Evolutionary conservation across 495 filamentous ascomycete genomes (phyloP), one percentile per base, ranked within the genome.

Genomic region (Friedmanniomyces simplex): DNA sequence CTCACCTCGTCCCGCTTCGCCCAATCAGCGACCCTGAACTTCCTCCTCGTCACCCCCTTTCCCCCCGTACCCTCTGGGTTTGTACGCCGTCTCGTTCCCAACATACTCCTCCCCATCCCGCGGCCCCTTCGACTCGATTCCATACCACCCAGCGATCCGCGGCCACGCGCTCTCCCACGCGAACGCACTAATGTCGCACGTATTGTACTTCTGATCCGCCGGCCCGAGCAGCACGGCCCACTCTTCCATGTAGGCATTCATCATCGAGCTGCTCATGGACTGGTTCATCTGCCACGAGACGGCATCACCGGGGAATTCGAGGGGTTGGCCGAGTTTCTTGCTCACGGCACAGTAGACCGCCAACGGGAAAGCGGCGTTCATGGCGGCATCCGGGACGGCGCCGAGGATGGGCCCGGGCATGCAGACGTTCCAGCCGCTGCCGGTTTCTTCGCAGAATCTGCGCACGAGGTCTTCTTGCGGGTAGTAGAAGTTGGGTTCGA

Each of bases 401-500:
- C 77, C 76, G 50, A 75, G 54, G 63, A 81, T 77, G 61, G 71
- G 74, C 3, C 67, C 71, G 10, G 76, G 77, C 55, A 63, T 63
- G 41, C 52, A 55, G 11, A 63, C 28, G 42, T 59, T 60, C 61
- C 61, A 63, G 32, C 47, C 61, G 22, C 51, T 55, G 30, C 56
- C 51, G 32, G 57, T 54, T 18, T 46, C 16, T 63, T 63, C 58
- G 61, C 71, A 73, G 61, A 66, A 81, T 1, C 58, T 30, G 7
- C 45, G 53, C 0, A 79, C 63, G 22, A 67, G 46, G 57, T 80
- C 74, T 68, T 81, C 74, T 67, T 80, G 77, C 1, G 63, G 60
- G 63, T 76, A 79, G 69, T 80, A 80, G 66, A 79, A 80, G 65
- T 80, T 81, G 2, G 60, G 67, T 50, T 71, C 72, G 6, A 63